Conservation (phyloP, 257 asterid genomes). For the Prunella vulgaris region DNA sequence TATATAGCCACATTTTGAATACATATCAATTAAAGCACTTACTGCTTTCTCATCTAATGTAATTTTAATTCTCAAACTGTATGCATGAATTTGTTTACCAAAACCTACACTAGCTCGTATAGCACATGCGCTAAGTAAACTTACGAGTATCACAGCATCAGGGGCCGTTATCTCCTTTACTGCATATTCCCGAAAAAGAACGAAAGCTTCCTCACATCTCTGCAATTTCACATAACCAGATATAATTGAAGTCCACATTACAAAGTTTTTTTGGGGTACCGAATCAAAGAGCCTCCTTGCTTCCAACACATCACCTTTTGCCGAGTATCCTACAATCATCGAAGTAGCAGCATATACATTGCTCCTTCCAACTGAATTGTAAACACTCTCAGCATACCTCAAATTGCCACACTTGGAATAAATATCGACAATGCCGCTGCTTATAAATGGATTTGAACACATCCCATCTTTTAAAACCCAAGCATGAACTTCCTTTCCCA, state of each 20-base stretch:
- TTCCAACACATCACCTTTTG: slow-evolving; percentile 47
- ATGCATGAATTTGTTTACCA: slow-evolving; percentile 82
- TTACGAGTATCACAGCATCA: slow-evolving; percentile 58
- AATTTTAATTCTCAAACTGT: slow-evolving; percentile 39
- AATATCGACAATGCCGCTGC: slow-evolving; percentile 68
- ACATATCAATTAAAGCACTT: slow-evolving; percentile 75
- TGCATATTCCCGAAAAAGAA: slow-evolving; percentile 56
- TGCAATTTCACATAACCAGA: slow-evolving; percentile 65
- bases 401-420: slow-evolving; percentile 66
- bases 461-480: slow-evolving; percentile 57
- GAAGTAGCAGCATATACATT: slow-evolving; percentile 56
- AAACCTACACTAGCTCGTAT: slow-evolving; percentile 48
- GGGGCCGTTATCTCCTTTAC: slow-evolving; percentile 23
- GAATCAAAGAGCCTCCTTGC: slow-evolving; percentile 69
- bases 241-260: slow-evolving; percentile 70
- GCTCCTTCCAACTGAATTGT: slow-evolving; percentile 23
- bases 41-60: slow-evolving; percentile 45
- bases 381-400: slow-evolving; percentile 52
- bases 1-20: slow-evolving; percentile 75
- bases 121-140: slow-evolving; percentile 65
- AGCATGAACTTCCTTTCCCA: slow-evolving; percentile 78
- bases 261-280: slow-evolving; percentile 48
- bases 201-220: slow-evolving; percentile 55
- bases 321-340: slow-evolving; percentile 72
- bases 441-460: slow-evolving; percentile 52